Conservation (phyloP, 176 grass and related monocot genomes). For the Tillandsia leiboldiana region DNA sequence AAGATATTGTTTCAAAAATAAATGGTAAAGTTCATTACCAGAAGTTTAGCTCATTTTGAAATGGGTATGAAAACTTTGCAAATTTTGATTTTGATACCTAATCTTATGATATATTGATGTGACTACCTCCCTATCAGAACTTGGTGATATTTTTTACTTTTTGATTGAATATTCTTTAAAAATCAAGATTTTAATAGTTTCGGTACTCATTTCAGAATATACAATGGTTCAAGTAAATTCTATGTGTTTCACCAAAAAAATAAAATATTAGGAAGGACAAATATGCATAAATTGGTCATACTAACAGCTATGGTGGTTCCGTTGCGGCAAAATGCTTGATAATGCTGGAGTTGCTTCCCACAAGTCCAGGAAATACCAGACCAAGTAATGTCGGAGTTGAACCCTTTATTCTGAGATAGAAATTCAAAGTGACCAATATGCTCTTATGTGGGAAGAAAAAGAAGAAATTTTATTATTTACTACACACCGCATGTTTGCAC, state of each 20-base stretch:
- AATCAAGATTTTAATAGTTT: background rate
- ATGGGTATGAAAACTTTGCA: no score
- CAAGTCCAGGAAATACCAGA: constrained; percentile 88
- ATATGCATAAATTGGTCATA: background rate
- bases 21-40: no score
- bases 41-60: no score
- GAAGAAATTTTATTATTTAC: constrained; percentile 10
- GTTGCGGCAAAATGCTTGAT: constrained; percentile 72
- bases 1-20: constrained; percentile 12
- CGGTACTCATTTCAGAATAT: background rate
- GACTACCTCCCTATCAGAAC: no score
- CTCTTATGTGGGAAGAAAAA: background rate
- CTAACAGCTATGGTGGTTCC: constrained; percentile 78
- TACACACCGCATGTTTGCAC: constrained; percentile 42
- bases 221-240: no score
- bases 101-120: no score
- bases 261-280: no score
- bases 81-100: no score
- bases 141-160: no score
- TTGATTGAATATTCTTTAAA: background rate
- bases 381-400: constrained; percentile 78
- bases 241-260: background rate
- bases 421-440: constrained; percentile 12
- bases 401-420: constrained; percentile 43
- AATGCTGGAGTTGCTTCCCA: constrained; percentile 80